phyloP scores from a whole-genome alignment of 2,329 filamentous ascomycete genomes.

The Aureobasidium leucospermi region DNA sequence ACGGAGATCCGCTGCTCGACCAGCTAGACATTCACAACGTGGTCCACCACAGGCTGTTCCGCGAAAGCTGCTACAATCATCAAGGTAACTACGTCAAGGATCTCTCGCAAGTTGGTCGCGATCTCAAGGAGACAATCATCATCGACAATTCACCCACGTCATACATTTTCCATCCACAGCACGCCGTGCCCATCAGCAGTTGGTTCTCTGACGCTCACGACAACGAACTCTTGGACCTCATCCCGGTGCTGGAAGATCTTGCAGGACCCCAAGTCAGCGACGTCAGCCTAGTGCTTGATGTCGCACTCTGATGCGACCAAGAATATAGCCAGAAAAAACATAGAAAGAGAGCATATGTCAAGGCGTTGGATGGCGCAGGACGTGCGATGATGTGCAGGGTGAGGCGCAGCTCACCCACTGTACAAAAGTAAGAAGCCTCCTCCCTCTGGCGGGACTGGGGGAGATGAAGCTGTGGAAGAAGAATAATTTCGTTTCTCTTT shows the following conservation, averaged over 20 bases:
- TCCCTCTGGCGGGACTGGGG: constrained; percentile 13
- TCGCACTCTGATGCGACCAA: constrained; percentile 43
- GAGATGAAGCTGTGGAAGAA: constrained; percentile 4
- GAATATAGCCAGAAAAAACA: not conserved
- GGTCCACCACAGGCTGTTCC: constrained; percentile 90
- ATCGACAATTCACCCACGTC: constrained; percentile 99
- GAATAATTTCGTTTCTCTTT: constrained; percentile 13
- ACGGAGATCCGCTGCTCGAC: constrained; percentile 91
- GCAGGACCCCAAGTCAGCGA: constrained; percentile 83
- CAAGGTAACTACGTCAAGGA: constrained; percentile 99
- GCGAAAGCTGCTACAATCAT: constrained; percentile 98
- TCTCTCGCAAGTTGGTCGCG: constrained; percentile 89
- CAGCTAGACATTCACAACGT: constrained; percentile 96
- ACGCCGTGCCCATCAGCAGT: constrained; percentile 97
- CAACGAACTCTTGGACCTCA: constrained; percentile 94
- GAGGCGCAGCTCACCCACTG: constrained; percentile 7
- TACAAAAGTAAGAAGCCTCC: constrained; percentile 8
- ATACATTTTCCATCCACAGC: constrained; percentile 98
- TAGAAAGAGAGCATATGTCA: constrained; percentile 5
- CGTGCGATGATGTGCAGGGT: constrained; percentile 3
- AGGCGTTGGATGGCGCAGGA: constrained; percentile 7
- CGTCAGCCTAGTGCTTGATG: constrained; percentile 95
- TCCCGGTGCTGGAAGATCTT: constrained; percentile 95
- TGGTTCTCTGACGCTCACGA: constrained; percentile 99
- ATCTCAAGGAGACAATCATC: constrained; percentile 96